A percentile compares a stretch with the other conserved stretches of the same genome.
phyloP scores from a whole-genome alignment of 2,329 filamentous ascomycete genomes.

The Aspergillus hortae region DNA sequence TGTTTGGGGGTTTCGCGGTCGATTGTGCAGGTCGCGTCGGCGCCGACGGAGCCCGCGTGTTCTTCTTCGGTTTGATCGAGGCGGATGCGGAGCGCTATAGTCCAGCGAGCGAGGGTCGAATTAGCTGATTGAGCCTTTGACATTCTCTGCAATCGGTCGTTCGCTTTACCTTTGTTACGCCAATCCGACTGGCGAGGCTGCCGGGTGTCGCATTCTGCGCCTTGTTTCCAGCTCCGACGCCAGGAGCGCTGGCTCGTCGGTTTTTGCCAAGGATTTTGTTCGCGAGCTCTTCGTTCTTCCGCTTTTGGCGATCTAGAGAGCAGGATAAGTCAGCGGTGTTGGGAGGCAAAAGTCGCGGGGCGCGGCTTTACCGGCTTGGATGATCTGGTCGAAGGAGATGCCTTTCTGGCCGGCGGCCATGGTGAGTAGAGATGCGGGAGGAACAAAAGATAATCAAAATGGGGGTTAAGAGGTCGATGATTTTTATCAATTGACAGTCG shows the following conservation, averaged over 20 bases:
- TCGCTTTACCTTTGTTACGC: constrained; percentile 52
- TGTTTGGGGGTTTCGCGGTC: constrained; percentile 24
- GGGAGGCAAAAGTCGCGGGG: not conserved
- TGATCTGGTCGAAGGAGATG: constrained; percentile 50
- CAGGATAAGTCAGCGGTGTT: not conserved
- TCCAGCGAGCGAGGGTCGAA: not conserved
- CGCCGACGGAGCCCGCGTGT: constrained; percentile 31
- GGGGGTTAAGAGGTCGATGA: not conserved
- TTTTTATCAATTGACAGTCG: not conserved
- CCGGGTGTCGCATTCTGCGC: constrained; percentile 43
- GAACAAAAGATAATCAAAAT: not conserved
- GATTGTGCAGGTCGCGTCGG: constrained; percentile 16
- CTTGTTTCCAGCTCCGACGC: constrained; percentile 38
- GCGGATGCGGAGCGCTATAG: constrained; percentile 40
- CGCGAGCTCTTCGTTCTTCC: constrained; percentile 55
- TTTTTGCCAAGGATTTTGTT: constrained; percentile 57
- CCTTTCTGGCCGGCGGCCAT: constrained; percentile 38
- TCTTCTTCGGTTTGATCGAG: constrained; percentile 34
- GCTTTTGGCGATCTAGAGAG: constrained; percentile 49
- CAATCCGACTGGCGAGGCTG: constrained; percentile 57
- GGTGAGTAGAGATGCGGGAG: constrained; percentile 1
- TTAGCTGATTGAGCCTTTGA: too few relatives aligned
- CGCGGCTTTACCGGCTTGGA: constrained; percentile 45
- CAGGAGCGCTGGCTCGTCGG: constrained; percentile 48
- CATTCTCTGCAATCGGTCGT: too few relatives aligned